Percentiles rank a stretch among this genome's conserved stretches.
Evolutionary conservation across 1,284 basidiomycete species (phyloP).

Genomic region (Mycena sp.): DNA sequence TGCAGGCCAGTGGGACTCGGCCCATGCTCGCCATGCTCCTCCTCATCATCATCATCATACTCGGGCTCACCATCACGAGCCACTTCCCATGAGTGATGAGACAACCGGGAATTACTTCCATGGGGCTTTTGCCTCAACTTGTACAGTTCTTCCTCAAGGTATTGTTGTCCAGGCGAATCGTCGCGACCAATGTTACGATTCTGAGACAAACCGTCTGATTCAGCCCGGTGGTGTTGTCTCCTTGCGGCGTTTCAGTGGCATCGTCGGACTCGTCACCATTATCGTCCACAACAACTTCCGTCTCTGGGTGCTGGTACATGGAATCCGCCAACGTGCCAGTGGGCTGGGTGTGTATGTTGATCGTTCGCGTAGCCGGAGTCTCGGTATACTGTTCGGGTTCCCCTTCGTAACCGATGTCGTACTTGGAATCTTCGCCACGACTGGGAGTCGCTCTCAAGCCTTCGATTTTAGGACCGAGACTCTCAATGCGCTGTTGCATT

Average conservation of each 20-base stretch:
- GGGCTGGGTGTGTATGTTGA: conserved; percentile 76
- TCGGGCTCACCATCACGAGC: conserved; percentile 61
- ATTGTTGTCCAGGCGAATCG: conserved; percentile 80
- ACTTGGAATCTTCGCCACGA: conserved; percentile 43
- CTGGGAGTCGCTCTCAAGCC: conserved; percentile 50
- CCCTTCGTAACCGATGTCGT: conserved; percentile 47
- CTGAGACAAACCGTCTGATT: conserved; percentile 26
- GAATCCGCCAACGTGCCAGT: conserved; percentile 78
- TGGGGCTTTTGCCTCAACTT: conserved; percentile 73
- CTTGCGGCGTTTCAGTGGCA: conserved; percentile 49
- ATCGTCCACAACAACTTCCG: conserved; percentile 55
- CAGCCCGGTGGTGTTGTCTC: conserved; percentile 36
- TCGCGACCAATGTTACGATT: conserved; percentile 49
- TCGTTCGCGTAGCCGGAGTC: conserved; percentile 73
- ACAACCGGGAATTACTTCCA: conserved; percentile 68
- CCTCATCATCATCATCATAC: conserved; percentile 49
- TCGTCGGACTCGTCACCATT: conserved; percentile 48
- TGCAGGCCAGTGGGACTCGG: conserved; percentile 49
- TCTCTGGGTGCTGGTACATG: conserved; percentile 70
- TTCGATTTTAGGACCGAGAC: conserved; percentile 77
- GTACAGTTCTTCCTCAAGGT: conserved; percentile 81
- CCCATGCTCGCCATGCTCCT: conserved; percentile 56
- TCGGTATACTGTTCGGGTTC: conserved; percentile 59
- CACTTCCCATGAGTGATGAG: conserved; percentile 83
- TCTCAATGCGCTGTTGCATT: conserved; percentile 79